phyloP scores from a whole-genome alignment of 805 yeast genomes.

The Myxozyma vanderwaltii region DNA sequence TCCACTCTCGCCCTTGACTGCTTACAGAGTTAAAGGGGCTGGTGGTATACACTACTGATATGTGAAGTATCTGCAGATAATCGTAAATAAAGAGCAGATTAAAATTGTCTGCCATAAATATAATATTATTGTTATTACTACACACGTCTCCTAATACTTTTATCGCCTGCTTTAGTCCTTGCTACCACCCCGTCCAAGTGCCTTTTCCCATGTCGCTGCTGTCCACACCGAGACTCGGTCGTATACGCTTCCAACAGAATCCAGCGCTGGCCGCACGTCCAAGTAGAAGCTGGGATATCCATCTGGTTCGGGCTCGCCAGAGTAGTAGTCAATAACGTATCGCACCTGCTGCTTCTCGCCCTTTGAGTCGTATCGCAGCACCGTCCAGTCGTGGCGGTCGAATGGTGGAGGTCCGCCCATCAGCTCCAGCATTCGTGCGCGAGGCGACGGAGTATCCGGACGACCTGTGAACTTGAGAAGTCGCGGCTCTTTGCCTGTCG shows the following conservation, averaged over 20 bases:
- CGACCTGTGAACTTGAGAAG: constrained; percentile 86
- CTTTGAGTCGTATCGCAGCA: constrained; percentile 56
- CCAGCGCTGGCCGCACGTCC: constrained; percentile 95
- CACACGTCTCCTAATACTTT: not conserved
- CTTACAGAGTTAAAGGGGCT: not conserved
- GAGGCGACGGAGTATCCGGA: constrained; percentile 83
- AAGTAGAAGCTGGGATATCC: constrained; percentile 90
- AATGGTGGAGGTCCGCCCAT: constrained; percentile 85
- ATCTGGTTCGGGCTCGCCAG: constrained; percentile 84
- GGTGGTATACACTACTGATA: not conserved
- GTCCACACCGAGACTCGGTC: constrained; percentile 75
- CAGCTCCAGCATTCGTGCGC: constrained; percentile 69
- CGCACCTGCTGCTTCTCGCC: constrained; percentile 61
- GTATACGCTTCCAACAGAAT: constrained; percentile 58
- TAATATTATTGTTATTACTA: not conserved
- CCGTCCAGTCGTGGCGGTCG: constrained; percentile 99
- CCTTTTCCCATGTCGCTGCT: constrained; percentile 66
- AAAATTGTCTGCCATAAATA: not conserved
- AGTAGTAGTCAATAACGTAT: constrained; percentile 92
- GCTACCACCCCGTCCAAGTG: constrained; percentile 55
- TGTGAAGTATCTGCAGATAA: not conserved
- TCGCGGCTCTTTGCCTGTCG: constrained; percentile 66
- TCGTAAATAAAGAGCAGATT: not conserved
- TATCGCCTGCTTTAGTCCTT: constrained; percentile 3
- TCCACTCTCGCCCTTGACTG: not conserved